Conservation (phyloP, 768 basidiomycete species). For the Tricholoma sp. region DNA sequence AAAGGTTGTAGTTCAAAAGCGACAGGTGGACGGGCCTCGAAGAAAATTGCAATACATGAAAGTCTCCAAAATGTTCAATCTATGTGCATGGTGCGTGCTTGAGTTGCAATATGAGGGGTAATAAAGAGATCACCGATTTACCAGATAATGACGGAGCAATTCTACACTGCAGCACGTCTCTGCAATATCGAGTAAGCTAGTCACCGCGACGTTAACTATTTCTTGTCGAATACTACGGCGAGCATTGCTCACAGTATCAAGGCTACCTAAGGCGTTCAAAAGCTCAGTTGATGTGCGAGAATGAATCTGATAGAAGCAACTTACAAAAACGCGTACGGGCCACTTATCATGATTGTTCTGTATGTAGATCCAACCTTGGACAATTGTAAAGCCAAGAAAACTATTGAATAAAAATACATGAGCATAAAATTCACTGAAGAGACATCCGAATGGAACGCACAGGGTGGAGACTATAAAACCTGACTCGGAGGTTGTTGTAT, state of each 20-base stretch:
- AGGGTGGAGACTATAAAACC: constrained; percentile 3
- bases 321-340: constrained; percentile 7
- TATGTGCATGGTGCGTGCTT: not conserved
- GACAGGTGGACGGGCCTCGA: not conserved
- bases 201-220: not conserved
- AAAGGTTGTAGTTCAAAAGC: not conserved
- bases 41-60: not conserved
- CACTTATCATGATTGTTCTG: constrained; percentile 6
- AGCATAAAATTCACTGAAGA: not conserved
- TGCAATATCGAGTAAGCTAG: not conserved
- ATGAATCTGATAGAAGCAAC: not conserved
- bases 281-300: not conserved
- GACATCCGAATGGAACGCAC: not conserved
- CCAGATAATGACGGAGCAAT: constrained; percentile 12
- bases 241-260: constrained; percentile 7
- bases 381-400: constrained; percentile 8
- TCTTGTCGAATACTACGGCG: not conserved
- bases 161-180: constrained; percentile 11
- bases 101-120: not conserved
- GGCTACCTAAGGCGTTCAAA: not conserved
- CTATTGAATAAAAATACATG: not conserved
- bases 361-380: constrained; percentile 10
- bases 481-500: not conserved
- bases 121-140: not conserved
- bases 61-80: not conserved